Base-by-base conservation (phyloP, 2,329 filamentous ascomycete species). In the Colletotrichum scovillei region DNA sequence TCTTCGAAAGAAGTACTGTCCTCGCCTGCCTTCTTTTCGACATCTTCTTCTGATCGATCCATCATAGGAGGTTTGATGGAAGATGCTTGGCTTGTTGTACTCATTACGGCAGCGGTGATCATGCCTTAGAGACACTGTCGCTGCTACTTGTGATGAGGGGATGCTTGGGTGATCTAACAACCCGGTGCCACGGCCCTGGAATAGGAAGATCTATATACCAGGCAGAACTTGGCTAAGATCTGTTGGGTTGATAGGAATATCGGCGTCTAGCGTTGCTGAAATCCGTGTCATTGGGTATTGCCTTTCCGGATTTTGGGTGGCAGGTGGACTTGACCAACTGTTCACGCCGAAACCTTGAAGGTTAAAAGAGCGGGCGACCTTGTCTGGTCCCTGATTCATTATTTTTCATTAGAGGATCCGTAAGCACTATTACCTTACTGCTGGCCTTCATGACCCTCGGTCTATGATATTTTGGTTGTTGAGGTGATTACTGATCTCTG, bases 1-100 rank as follows among this genome's bases (percentile, higher is more conserved):
- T 62, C 55, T 32, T 60, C 56, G n/a, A 59, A 22, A 3, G 70
- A 70, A 1, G 66, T 65, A 2, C 24, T 62, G 5, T 73, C 70
- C 2, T n/a, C 22, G 12, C 32, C 67, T 4, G 22, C 12, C 6
- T 30, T 60, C 19, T 65, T 73, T 6, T 70, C 69, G 9, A 69
- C 26, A 24, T 69, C 65, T 14, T 63, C n/a, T 8, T 14, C 30
- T 2, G 68, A 3, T 5, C 14, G 1, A 1, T 67, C 46, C 19
- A 22, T 22, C 0, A 2, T 42, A 1, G 26, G 49, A 5, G n/a
- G 24, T 3, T 30, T 4, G 2, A 14, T 12, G 9, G 24, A 14
- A 38, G 14, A 1, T 5, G 22, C 8, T 3, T 46, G 2, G 16
- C 7, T 46, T 12, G 12, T 16, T 4, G 12, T 7, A 5, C 24